Conservation (phyloP, 176 grass and related monocot genomes). For the Carex cristatella region DNA sequence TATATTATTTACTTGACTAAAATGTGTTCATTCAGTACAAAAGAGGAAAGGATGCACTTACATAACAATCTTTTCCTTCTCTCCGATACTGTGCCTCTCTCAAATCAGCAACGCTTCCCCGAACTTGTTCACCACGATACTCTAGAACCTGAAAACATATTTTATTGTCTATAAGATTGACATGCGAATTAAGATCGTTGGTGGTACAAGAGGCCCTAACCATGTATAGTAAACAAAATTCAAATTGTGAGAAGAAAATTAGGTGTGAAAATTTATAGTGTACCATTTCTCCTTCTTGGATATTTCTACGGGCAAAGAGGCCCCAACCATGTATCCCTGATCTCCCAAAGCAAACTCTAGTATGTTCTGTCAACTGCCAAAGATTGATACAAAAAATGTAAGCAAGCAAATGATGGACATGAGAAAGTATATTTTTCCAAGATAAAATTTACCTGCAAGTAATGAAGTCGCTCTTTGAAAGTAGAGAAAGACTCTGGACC, state of each 20-base stretch:
- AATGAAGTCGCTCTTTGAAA: conserved; percentile 79
- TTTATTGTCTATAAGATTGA: neutral
- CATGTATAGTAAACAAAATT: neutral
- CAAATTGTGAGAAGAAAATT: conserved; percentile 1
- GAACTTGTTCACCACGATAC: conserved; percentile 92
- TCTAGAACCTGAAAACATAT: conserved; percentile 67
- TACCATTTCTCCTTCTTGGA: conserved; percentile 99
- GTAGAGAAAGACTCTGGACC: conserved; percentile 87
- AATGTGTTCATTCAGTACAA: neutral
- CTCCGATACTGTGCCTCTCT: conserved; percentile 65
- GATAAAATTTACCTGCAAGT: conserved; percentile 66
- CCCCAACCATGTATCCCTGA: conserved; percentile 99
- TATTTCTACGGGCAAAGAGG: conserved; percentile 76
- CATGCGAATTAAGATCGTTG: neutral
- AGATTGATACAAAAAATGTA: conserved; percentile 19
- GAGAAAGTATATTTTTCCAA: neutral
- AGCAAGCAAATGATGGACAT: conserved; percentile 10
- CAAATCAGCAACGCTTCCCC: conserved; percentile 83
- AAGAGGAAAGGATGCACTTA: conserved; percentile 36
- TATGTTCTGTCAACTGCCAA: conserved; percentile 84
- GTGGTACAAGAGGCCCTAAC: neutral
- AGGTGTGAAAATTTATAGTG: neutral
- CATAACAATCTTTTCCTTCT: conserved; percentile 98
- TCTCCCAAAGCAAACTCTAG: conserved; percentile 94
- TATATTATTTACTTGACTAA: conserved; percentile 6